Percentiles rank a stretch among this genome's conserved stretches.
Conservation (phyloP, 306 rosid species). For the Rosa chinensis region DNA sequence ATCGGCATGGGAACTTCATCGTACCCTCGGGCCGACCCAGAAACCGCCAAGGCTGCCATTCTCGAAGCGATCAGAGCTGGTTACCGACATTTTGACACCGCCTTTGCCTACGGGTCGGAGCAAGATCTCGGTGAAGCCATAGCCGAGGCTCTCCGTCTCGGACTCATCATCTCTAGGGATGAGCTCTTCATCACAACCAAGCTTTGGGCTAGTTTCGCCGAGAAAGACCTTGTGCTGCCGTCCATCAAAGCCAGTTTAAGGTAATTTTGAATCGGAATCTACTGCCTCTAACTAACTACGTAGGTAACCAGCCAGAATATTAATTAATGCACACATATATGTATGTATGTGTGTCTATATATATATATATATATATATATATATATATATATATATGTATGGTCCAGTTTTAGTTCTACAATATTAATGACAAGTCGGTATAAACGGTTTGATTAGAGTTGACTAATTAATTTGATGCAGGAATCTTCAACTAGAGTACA, state of each 20-base stretch:
- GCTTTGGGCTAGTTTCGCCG: constrained; percentile 52
- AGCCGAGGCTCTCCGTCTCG: constrained; percentile 29
- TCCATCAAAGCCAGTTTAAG: constrained; percentile 26
- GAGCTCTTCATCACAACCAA: constrained; percentile 66
- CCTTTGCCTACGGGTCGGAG: constrained; percentile 33
- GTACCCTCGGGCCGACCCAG: constrained; percentile 10
- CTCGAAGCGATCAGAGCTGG: constrained; percentile 38
- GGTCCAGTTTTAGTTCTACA: background rate
- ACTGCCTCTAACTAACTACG: background rate
- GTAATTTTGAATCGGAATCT: background rate
- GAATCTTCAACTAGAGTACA: constrained; percentile 31
- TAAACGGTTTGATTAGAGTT: background rate
- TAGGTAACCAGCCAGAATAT: background rate
- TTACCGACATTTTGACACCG: constrained; percentile 43
- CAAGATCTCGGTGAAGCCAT: constrained; percentile 32
- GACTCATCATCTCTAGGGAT: constrained; percentile 46
- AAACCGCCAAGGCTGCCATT: constrained; percentile 25
- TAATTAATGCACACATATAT: no score
- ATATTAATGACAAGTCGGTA: background rate
- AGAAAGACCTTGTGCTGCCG: constrained; percentile 45
- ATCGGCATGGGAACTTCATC: constrained; percentile 39
- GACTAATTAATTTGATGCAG: background rate
- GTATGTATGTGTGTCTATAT: no score
- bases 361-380: no score
- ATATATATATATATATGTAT: no score